Base-by-base conservation (phyloP, 441 rosid species). In the Lepidium campestre region DNA sequence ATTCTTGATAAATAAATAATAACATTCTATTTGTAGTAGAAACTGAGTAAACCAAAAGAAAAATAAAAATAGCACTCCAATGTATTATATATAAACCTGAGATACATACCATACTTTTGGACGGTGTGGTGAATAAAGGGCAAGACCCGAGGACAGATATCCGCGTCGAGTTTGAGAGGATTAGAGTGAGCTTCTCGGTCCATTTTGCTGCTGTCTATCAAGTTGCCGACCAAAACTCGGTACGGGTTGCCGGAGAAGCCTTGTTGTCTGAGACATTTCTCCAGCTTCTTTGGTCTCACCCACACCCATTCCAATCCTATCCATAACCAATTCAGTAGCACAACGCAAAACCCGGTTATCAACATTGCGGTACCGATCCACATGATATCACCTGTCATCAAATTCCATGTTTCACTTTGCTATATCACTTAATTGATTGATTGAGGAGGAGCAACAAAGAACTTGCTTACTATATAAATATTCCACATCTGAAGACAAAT, bases 221-320 rank as follows among this genome's bases (percentile, higher is more conserved):
- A 25, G 55, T 71, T 70, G 25, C 70, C 70, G 8, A 54, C 37
- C 36, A 56, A 36, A 46, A 71, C 11, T 11, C 57, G 37, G 58
- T 71, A 71, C 1, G 70, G 15, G 34, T 37, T 71, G 1, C 75
- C 75, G 9, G 13, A 53, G 37, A 63, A 40, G 20, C 70, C 75
- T 63, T 71, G 70, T 14, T 47, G 15, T n/a, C 64, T 42, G 19
- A 55, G 14, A 3, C 17, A 19, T 35, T 37, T 63, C 57, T 71
- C 70, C 6, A 71, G 57, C 70, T 55, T 71, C 70, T 62, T 71
- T 17, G 75, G 70, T 39, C 42, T 71, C 10, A 62, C 4, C 75
- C 75, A 71, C 11, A 55, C 37, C 70, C 70, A 71, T 29, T 63
- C 13, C 2, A 44, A 42, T 17, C 17, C 47, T 42, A 7, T 42